Evolutionary conservation across 1,284 basidiomycete genomes (phyloP), one percentile per base, ranked within the genome.

Genomic region (Ustilago cynodontis): DNA sequence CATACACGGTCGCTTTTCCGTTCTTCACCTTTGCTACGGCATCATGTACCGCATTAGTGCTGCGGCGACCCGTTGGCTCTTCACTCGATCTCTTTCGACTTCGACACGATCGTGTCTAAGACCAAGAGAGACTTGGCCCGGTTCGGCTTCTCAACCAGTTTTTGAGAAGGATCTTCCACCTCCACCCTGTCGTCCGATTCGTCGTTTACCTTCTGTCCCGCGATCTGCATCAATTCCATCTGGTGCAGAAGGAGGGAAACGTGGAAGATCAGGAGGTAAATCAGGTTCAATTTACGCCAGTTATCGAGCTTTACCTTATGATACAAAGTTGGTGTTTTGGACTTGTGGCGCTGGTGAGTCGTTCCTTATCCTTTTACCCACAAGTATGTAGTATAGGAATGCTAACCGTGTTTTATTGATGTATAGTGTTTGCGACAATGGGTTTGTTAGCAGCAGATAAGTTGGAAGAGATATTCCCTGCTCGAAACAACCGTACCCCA

Each of bases 391-490:
- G n/a, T n/a, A n/a, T n/a, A n/a, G n/a, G n/a, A n/a, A n/a, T n/a
- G n/a, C n/a, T n/a, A n/a, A n/a, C n/a, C n/a, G n/a, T n/a, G n/a
- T n/a, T n/a, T n/a, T n/a, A n/a, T n/a, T n/a, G n/a, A n/a, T n/a
- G n/a, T n/a, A 11, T 31, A 71, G 74, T 47, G 11, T 68, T 77
- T 41, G 74, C 74, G 2, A 47, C 39, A 10, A 10, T 71, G 1
- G 69, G 74, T 4, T 29, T 71, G 4, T 29, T 77, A 16, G 64
- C 49, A n/a, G 70, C 75, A 0, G 75, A 77, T 16, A 66, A 65
- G 20, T 41, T 77, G 9, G 70, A 77, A 37, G 63, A 77, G 26
- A 52, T 69, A 22, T 77, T 69, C 55, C 74, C 74, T 9, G 69
- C 69, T 3, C 55, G 69, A 6, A 77, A 77, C 64, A 55, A 73